Base-by-base conservation (phyloP, 2,329 filamentous ascomycete genomes). In the Cadophora luteo-olivacea region DNA sequence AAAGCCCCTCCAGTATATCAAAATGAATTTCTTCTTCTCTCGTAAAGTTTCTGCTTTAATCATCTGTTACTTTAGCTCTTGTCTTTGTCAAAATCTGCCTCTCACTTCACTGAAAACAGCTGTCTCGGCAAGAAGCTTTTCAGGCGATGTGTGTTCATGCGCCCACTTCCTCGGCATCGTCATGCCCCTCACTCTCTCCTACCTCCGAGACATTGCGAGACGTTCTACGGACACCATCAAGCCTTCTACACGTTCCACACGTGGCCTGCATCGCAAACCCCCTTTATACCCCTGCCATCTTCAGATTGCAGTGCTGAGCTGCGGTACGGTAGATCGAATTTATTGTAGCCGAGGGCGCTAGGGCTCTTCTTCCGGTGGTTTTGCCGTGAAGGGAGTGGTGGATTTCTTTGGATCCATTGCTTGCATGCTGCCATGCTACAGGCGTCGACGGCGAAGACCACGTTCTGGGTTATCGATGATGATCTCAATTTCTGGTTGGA, bases 181-280 rank as follows among this genome's bases (percentile, higher is more conserved):
- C 58, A 61, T n/a, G 29, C 14, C 12, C 52, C 12, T 24, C 24
- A 25, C 24, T 16, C 9, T 29, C 45, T 29, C 24, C 16, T 16
- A 49, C 19, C 25, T 38, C 58, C 58, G 38, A 61, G 58, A 61
- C 58, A 61, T 61, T 33, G 49, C 16, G 58, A 61, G 58, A 61
- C 58, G 16, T 49, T 61, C 41, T 29, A 3, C 12, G 38, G 38
- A 41, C 14, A 36, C 33, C 33, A 61, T 22, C 29, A 58, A n/a
- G 29, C 29, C 54, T 58, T 58, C 19, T 25, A 45, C 41, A 33
- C 58, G 14, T 48, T 48, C 38, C 38, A 49, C 45, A 33, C 58
- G 38, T 61, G 38, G 25, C 14, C 6, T 33, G 45, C 49, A 48
- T 45, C 33, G 38, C 38, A 2, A 29, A 54, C 9, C 51, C 24